Evolutionary conservation across 371 early-diverging fungal species (phyloP).

Genomic region (Blastocladiella emersonii): DNA sequence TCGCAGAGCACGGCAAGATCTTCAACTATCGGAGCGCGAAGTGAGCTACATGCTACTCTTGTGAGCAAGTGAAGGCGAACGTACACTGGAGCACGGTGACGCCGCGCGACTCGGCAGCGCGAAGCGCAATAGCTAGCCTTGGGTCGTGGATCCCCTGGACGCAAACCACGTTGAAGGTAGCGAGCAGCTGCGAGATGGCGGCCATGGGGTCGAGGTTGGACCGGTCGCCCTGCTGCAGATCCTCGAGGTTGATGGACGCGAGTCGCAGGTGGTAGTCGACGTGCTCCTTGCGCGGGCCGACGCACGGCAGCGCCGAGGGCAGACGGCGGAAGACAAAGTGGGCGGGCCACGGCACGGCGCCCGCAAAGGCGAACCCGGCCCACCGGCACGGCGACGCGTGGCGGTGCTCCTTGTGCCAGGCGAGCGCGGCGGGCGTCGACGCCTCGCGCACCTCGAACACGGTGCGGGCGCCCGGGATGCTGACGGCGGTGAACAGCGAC

Average conservation of each 20-base stretch:
- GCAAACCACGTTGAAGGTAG: neutral
- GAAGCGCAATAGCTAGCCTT: neutral
- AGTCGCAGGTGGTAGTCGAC: neutral
- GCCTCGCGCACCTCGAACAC: neutral
- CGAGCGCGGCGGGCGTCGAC: neutral
- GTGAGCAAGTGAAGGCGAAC: neutral
- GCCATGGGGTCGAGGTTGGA: neutral
- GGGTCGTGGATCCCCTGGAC: neutral
- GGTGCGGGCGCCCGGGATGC: neutral
- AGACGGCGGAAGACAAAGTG: neutral
- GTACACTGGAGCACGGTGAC: neutral
- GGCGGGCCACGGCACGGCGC: neutral
- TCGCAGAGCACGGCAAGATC: neutral
- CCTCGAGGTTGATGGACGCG: neutral
- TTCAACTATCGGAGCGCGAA: too few relatives aligned
- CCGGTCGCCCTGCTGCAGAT: neutral
- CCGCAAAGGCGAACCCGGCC: neutral
- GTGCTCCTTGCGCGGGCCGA: neutral
- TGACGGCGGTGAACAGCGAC: neutral
- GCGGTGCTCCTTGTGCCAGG: neutral
- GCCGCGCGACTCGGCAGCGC: too few relatives aligned
- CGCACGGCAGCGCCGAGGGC: neutral
- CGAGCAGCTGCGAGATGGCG: neutral
- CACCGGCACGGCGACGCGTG: neutral
- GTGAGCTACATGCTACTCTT: neutral